Evolutionary conservation across 2,329 filamentous ascomycete genomes (phyloP), one percentile per base, ranked within the genome.

Genomic region (Fusarium staphyleae): DNA sequence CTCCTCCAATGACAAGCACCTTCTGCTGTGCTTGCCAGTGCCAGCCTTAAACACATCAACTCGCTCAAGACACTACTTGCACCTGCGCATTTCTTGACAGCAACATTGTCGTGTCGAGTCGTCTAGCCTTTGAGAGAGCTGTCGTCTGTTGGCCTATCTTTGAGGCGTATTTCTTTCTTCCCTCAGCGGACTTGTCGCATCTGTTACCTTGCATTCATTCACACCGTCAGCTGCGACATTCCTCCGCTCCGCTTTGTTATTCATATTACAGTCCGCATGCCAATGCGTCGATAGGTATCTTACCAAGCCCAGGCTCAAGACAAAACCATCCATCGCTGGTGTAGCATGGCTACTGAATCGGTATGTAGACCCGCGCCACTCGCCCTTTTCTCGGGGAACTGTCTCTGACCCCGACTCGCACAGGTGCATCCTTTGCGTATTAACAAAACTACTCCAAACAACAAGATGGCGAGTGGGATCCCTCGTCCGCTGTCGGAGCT

Each of bases 401-500:
- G 47, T 65, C 60, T 66, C 65, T 68, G 42, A 66, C 63, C 36
- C 39, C 37, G 37, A 43, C 35, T 29, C 40, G 46, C 32, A 41
- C 72, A 91, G 87, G 86, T 91, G 66, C 86, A 89, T 74, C 90
- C 90, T 69, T 77, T 93, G 77, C 88, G 89, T 76, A 91, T 93
- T 69, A 87, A 87, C 75, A 93, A 91, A 77, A 83, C 76, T 68
- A 83, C 79, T 50, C 78, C 82, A 43, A 77, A 74, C 56, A 72
- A 81, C 68, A 93, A 87, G 74, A 83, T 84, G 79, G 71, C 78
- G 48, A 81, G 78, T 71, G 80, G 82, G 68, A 76, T 82, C 48
- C 84, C 87, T 70, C 87, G 89, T 67, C 90, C 95, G 52, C 83
- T 99, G 62, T 90, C 91, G 57, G 95, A 99, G 78, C 87, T 99